Evolutionary conservation across 2,329 filamentous ascomycete species (phyloP).

Genomic region (Colletotrichum sp.): DNA sequence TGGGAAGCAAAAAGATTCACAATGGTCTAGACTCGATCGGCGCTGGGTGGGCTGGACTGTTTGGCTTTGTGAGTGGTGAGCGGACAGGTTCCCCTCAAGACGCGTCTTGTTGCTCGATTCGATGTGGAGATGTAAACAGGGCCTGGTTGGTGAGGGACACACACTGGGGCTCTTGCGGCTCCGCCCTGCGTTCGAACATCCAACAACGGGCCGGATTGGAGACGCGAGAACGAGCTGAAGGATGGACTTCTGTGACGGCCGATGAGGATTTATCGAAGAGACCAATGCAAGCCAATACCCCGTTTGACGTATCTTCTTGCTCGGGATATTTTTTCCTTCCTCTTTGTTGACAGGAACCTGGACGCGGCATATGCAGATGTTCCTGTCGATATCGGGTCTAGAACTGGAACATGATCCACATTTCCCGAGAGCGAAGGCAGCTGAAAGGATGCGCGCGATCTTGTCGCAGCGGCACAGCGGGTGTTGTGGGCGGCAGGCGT

Average conservation of each 20-base stretch:
- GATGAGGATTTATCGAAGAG: neutral
- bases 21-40: conserved; percentile 1
- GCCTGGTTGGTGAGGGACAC: neutral
- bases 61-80: neutral
- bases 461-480: neutral
- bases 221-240: neutral
- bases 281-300: neutral
- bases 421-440: neutral
- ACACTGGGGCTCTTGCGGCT: neutral
- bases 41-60: neutral
- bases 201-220: neutral
- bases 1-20: neutral
- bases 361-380: neutral
- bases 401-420: conserved; percentile 1
- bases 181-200: neutral
- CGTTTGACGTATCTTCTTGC: neutral
- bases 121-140: neutral
- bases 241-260: neutral
- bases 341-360: neutral
- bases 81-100: neutral
- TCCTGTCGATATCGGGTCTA: neutral
- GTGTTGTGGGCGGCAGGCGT: neutral
- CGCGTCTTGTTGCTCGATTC: neutral
- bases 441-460: neutral
- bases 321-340: neutral